Evolutionary conservation across 2,329 filamentous ascomycete species (phyloP).

Genomic region (Mariannaea sp.): DNA sequence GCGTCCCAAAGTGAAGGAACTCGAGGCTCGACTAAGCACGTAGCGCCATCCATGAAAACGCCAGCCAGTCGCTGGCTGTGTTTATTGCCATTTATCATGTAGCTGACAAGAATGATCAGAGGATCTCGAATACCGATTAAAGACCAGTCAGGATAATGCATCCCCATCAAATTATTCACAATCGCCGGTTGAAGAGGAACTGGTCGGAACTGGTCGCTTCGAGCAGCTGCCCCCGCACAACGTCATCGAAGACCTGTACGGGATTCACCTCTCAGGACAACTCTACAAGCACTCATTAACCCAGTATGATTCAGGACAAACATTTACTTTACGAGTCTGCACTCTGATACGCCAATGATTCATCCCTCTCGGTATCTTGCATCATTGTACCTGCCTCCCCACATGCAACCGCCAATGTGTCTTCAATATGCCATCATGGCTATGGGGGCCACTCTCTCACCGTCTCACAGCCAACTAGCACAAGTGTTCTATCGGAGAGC

Average conservation of each 20-base stretch:
- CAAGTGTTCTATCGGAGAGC: conserved; percentile 31
- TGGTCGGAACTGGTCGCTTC: conserved; percentile 37
- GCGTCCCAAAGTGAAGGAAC: conserved; percentile 37
- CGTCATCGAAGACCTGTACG: conserved; percentile 38
- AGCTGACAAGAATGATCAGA: conserved; percentile 22
- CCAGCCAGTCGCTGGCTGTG: background rate
- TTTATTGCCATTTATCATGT: too few species aligned
- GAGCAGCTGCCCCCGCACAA: conserved; percentile 38
- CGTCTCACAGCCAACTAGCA: conserved; percentile 20
- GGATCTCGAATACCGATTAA: conserved; percentile 33
- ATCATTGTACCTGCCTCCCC: conserved; percentile 31
- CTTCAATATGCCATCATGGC: conserved; percentile 35
- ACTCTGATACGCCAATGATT: conserved; percentile 23
- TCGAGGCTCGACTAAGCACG: conserved; percentile 36
- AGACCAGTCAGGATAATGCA: conserved; percentile 20
- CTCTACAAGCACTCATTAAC: background rate
- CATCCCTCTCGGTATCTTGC: conserved; percentile 33
- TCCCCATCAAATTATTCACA: conserved; percentile 24
- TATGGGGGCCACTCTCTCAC: conserved; percentile 20
- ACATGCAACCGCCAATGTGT: conserved; percentile 37
- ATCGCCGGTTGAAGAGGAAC: conserved; percentile 19
- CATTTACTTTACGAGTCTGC: conserved; percentile 25
- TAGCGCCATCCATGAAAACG: background rate
- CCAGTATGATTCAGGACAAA: conserved; percentile 24
- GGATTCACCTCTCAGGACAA: background rate